These are phyloP conservation scores for Leishmania tarentolae DNA, from an alignment of 208 protist genomes.

Conservation along the genomic window DNA sequence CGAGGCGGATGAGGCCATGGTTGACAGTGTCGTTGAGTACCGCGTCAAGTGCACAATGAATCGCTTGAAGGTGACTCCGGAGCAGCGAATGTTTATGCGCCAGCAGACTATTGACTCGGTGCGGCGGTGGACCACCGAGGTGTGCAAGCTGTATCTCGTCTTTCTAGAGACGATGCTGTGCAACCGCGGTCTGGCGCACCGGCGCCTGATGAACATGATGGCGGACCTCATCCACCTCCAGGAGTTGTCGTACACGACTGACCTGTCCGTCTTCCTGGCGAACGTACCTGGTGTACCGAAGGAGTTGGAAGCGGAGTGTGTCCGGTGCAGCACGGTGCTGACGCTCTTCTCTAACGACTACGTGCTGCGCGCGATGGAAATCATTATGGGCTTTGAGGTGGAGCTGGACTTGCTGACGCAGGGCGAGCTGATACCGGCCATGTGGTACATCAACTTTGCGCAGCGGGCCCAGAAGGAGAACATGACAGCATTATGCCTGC, in stretches of 20 bases:
- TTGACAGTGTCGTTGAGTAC: constrained; percentile 79
- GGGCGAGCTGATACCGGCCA: constrained; percentile 68
- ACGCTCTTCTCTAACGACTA: constrained; percentile 72
- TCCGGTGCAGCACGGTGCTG: constrained; percentile 58
- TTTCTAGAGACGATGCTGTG: constrained; percentile 87
- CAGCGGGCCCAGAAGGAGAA: constrained; percentile 77
- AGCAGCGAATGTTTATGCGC: constrained; percentile 49
- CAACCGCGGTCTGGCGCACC: constrained; percentile 83
- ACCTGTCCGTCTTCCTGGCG: constrained; percentile 75
- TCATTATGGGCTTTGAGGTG: constrained; percentile 65
- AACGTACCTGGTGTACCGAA: constrained; percentile 40
- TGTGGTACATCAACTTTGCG: constrained; percentile 82
- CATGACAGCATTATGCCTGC: constrained; percentile 52
- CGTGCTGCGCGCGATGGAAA: constrained; percentile 72
- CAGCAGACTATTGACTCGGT: constrained; percentile 72
- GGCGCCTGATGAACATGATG: constrained; percentile 76
- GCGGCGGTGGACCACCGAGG: constrained; percentile 63
- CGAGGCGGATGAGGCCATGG: constrained; percentile 63
- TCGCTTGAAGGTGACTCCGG: constrained; percentile 58
- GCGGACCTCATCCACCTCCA: constrained; percentile 58
- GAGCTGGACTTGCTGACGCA: constrained; percentile 81
- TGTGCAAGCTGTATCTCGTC: constrained; percentile 68
- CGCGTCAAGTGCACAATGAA: constrained; percentile 80
- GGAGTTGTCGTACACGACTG: constrained; percentile 70
- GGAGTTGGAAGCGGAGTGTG: constrained; percentile 54